Evolutionary conservation across 306 rosid species (phyloP).

Genomic region (Sicyos baderoa): DNA sequence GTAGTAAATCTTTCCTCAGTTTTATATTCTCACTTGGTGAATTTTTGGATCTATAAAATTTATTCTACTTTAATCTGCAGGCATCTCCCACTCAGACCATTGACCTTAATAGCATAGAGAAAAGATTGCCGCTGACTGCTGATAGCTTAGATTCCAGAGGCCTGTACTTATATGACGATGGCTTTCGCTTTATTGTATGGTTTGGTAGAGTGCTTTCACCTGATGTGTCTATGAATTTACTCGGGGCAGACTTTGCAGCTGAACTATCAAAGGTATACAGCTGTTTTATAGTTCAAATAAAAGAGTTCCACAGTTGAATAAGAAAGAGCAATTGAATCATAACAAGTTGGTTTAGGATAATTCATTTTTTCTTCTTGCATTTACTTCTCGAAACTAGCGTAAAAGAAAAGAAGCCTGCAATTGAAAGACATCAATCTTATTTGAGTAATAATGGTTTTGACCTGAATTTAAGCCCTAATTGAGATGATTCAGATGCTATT

Average conservation of each 20-base stretch:
- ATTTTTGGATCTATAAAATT: constrained; percentile 17
- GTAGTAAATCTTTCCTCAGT: constrained; percentile 31
- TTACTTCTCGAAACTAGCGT: neutral
- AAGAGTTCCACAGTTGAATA: neutral
- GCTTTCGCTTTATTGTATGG: constrained; percentile 76
- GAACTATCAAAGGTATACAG: constrained; percentile 82
- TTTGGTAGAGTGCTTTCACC: constrained; percentile 90
- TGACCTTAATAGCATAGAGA: constrained; percentile 44
- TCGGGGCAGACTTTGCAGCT: constrained; percentile 80
- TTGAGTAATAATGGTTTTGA: constrained; percentile 2
- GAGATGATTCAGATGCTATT: neutral
- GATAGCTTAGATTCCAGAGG: constrained; percentile 93
- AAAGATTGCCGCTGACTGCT: constrained; percentile 66
- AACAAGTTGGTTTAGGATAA: neutral
- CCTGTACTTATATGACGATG: constrained; percentile 70
- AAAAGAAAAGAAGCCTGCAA: too few relatives aligned
- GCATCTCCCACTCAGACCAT: constrained; percentile 40
- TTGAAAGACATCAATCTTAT: neutral
- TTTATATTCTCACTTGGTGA: constrained; percentile 6
- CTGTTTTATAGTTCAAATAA: constrained; percentile 7
- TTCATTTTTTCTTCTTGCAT: neutral
- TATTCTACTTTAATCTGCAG: constrained; percentile 34
- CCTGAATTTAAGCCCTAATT: neutral
- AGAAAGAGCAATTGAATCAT: neutral
- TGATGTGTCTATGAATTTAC: constrained; percentile 81